Conservation (phyloP, 768 basidiomycete species). For the Plicaturopsis crispa region DNA sequence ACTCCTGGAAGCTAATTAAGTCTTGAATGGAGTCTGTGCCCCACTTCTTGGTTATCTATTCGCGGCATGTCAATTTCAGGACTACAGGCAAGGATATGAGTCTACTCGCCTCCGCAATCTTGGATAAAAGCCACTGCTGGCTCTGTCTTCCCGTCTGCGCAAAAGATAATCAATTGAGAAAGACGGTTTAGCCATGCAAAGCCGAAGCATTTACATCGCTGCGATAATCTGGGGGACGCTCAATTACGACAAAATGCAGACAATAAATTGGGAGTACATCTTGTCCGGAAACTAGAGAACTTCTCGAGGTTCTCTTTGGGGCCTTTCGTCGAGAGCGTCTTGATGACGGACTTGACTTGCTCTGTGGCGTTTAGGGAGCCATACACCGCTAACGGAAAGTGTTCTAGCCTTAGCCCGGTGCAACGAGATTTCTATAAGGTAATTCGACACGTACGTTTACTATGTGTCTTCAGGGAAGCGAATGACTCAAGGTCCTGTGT, state of each 20-base stretch:
- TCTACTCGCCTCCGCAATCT: conserved; percentile 49
- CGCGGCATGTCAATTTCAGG: conserved; percentile 3
- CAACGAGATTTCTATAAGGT: too few species aligned
- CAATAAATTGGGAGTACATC: conserved; percentile 42
- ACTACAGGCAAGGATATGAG: conserved; percentile 4
- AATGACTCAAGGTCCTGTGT: conserved; percentile 50
- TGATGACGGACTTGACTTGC: conserved; percentile 50
- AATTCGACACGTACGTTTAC: conserved; percentile 28
- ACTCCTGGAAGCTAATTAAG: conserved; percentile 62
- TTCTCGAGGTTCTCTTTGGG: conserved; percentile 55
- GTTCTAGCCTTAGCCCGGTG: too few species aligned
- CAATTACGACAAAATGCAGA: conserved; percentile 15
- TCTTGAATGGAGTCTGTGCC: conserved; percentile 50
- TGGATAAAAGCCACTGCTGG: conserved; percentile 69
- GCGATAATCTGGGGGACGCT: conserved; percentile 47
- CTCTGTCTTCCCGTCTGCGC: conserved; percentile 67
- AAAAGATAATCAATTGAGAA: too few species aligned
- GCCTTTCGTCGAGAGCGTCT: conserved; percentile 59
- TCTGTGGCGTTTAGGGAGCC: conserved; percentile 55
- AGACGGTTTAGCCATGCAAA: too few species aligned
- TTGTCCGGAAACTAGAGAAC: conserved; percentile 67
- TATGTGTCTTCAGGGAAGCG: conserved; percentile 26
- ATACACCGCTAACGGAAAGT: conserved; percentile 48
- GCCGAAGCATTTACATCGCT: conserved; percentile 65
- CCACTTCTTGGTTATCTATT: conserved; percentile 55